Evolutionary conservation across 208 protist species (phyloP).

Genomic region (Leishmania major): DNA sequence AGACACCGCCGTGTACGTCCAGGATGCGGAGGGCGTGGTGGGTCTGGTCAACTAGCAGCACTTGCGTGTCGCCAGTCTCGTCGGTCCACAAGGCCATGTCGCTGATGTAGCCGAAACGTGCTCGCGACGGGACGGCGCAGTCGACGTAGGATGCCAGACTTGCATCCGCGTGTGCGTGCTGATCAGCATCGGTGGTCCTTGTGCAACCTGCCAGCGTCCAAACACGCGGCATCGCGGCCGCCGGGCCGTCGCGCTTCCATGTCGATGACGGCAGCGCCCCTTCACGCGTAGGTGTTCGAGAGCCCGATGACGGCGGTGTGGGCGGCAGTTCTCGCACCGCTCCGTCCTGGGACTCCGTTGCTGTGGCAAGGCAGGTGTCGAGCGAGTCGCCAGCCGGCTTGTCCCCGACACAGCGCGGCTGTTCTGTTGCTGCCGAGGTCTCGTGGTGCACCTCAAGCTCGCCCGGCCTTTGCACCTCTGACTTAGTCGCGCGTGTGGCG

Average conservation of each 20-base stretch:
- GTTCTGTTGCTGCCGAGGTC: background rate
- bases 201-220: conserved; percentile 63
- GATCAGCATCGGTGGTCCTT: background rate
- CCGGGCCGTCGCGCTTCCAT: background rate
- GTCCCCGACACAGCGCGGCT: background rate
- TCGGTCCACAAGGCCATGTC: conserved; percentile 51
- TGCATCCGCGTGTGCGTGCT: background rate
- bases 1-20: conserved; percentile 44
- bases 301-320: background rate
- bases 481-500: background rate
- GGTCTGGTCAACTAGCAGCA: conserved; percentile 54
- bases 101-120: conserved; percentile 45
- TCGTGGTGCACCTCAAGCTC: background rate
- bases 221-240: conserved; percentile 35
- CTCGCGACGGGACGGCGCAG: conserved; percentile 23
- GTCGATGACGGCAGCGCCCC: background rate
- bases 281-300: background rate
- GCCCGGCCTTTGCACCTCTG: background rate
- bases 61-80: conserved; percentile 38
- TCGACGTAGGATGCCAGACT: conserved; percentile 45
- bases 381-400: background rate
- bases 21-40: conserved; percentile 53
- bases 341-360: background rate
- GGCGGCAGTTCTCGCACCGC: background rate
- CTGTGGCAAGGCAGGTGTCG: background rate